Evolutionary conservation across 805 yeast species (phyloP), one percentile per base, ranked within the genome.

Genomic region (Starmera dryadoides): DNA sequence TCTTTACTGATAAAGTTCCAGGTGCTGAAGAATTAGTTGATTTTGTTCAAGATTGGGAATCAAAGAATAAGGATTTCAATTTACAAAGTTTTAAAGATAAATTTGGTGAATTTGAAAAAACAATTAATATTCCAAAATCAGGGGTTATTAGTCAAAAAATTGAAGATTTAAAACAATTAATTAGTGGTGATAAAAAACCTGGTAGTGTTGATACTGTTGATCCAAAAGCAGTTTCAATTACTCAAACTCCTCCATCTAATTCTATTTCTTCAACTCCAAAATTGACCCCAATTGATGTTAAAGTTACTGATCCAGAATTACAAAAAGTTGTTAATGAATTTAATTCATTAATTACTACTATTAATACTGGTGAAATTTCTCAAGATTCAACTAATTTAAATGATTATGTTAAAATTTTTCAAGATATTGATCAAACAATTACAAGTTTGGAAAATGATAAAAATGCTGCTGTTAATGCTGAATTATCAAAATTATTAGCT

Each of bases 1-100:
- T 66, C 34, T 81, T 79, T 58, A 67, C 78, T 18, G 79, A 79
- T 46, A 73, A 72, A 42, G 73, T 81, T 34, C 93, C 93, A 16
- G 67, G 71, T 37, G 85, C 79, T 30, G 83, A 78, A 49, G 59
- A 60, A 18, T 60, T 73, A 23, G 69, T 81, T 23, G 74, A 75
- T 38, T 49, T 56, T 8, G 63, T 72, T 38, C 85, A 80, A 46
- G 62, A 59, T 9, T 50, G 56, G 23, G 42, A 50, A 36, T 47
- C 51, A 35, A 47, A 38, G 8, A 45, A 38, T 32, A 50, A 42
- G 30, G 57, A 53, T n/a, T 46, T 52, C 38, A 57, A 65, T 30
- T 45, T 66, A 36, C 48, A 54, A 35, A 62, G 59, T 23, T 59
- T 64, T 37, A 64, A 60, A 50, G 60, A 60, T 39, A 64, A 65